Evolutionary conservation across 2,329 filamentous ascomycete species (phyloP).

Genomic region (Chaetomium strumarium): DNA sequence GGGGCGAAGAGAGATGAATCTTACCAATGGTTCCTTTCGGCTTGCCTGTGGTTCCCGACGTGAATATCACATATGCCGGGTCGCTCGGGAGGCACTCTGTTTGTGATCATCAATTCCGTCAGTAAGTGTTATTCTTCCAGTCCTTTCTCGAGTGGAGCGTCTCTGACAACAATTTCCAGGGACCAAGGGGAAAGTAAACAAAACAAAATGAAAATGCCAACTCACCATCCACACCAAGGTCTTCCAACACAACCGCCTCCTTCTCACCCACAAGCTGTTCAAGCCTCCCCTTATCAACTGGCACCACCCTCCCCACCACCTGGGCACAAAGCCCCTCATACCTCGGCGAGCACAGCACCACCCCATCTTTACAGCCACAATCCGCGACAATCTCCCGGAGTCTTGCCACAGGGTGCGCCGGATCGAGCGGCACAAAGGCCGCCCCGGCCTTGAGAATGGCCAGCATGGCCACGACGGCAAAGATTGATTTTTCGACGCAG

Average conservation of each 20-base stretch:
- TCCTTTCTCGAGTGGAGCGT: no score
- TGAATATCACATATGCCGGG: conserved; percentile 41
- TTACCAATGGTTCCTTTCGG: conserved; percentile 39
- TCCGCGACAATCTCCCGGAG: conserved; percentile 19
- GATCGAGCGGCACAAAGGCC: conserved; percentile 28
- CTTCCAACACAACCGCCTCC: neutral
- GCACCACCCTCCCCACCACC: neutral
- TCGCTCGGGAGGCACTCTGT: conserved; percentile 7
- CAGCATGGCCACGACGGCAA: conserved; percentile 25
- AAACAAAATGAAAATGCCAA: no score
- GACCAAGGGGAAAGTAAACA: conserved; percentile 4
- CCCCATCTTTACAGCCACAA: conserved; percentile 9
- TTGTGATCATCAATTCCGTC: neutral
- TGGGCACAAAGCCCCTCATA: conserved; percentile 12
- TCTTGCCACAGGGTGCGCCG: conserved; percentile 19
- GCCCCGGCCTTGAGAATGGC: conserved; percentile 28
- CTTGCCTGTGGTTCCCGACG: conserved; percentile 46
- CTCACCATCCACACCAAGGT: conserved; percentile 13
- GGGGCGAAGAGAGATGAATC: neutral
- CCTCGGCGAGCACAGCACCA: conserved; percentile 18
- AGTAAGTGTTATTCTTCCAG: neutral
- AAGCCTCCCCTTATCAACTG: conserved; percentile 10
- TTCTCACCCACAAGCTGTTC: neutral
- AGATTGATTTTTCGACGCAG: conserved; percentile 26
- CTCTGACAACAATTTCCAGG: neutral